Conservation (phyloP, 441 rosid species). For the Capsella rubella region DNA sequence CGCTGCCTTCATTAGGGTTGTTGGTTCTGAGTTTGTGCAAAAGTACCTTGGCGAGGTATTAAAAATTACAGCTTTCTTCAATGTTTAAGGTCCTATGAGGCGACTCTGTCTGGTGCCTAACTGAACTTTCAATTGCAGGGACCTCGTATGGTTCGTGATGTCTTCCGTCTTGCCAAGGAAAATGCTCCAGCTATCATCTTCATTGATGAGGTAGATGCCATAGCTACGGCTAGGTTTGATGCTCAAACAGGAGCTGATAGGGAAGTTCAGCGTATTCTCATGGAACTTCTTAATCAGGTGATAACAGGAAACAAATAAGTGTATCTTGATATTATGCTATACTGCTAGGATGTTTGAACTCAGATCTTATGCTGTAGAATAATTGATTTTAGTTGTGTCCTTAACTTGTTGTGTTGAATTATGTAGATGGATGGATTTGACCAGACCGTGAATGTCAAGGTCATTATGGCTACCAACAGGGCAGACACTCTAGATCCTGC, state of each 20-base stretch:
- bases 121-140: slow-evolving; percentile 55
- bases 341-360: background rate
- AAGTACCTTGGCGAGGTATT: slow-evolving; percentile 98
- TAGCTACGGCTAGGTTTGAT: slow-evolving; percentile 99
- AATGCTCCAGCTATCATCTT: slow-evolving; percentile 99
- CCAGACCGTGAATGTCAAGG: slow-evolving; percentile 98
- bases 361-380: slow-evolving; percentile 1
- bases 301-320: background rate
- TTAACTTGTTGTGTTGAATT: slow-evolving; percentile 34
- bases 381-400: background rate
- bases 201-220: slow-evolving; percentile 98
- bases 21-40: slow-evolving; percentile 99
- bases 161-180: slow-evolving; percentile 97
- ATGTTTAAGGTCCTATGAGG: background rate
- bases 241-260: slow-evolving; percentile 99
- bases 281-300: slow-evolving; percentile 98
- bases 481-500: slow-evolving; percentile 99
- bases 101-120: background rate
- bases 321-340: slow-evolving; percentile 3
- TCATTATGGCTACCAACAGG: slow-evolving; percentile 97
- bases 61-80: background rate
- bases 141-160: slow-evolving; percentile 99
- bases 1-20: slow-evolving; percentile 98
- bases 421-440: slow-evolving; percentile 97
- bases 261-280: slow-evolving; percentile 96